Percentiles rank a stretch among this genome's conserved stretches.
These are phyloP conservation scores for Scheffersomyces quercinus DNA, from an alignment of 1,139 yeast genomes.

Conservation along the genomic window DNA sequence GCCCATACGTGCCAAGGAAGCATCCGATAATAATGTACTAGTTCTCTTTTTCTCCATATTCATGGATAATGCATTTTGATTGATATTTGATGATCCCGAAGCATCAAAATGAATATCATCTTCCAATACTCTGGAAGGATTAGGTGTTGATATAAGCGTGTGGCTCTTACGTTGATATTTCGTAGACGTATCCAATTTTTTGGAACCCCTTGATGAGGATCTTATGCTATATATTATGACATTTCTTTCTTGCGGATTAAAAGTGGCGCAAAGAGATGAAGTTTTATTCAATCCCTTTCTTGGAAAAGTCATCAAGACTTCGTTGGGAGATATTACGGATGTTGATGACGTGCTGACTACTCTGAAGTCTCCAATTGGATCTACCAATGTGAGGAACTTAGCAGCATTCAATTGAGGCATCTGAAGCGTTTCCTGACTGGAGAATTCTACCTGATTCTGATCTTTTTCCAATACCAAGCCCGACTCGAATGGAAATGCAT, in stretches of 20 bases:
- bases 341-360: slow-evolving; percentile 70
- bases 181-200: slow-evolving; percentile 9
- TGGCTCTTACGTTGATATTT: slow-evolving; percentile 25
- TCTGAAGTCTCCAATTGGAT: slow-evolving; percentile 70
- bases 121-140: slow-evolving; percentile 43
- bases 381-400: slow-evolving; percentile 61
- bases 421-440: slow-evolving; percentile 13
- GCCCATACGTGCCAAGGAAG: slow-evolving; percentile 66
- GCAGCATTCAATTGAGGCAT: slow-evolving; percentile 32
- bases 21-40: slow-evolving; percentile 54
- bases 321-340: slow-evolving; percentile 60
- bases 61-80: slow-evolving; percentile 26
- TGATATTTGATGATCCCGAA: slow-evolving; percentile 1
- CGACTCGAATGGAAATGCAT: slow-evolving; percentile 58
- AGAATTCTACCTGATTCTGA: slow-evolving; percentile 15
- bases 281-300: slow-evolving; percentile 29
- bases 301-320: slow-evolving; percentile 58
- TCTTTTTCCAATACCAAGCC: slow-evolving; percentile 66
- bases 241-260: slow-evolving; percentile 42
- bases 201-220: slow-evolving; percentile 30
- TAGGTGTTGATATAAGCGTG: slow-evolving; percentile 39
- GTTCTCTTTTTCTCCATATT: slow-evolving; percentile 55
- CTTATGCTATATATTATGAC: slow-evolving; percentile 54
- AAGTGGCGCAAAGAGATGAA: slow-evolving; percentile 53
- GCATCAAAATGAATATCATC: slow-evolving; percentile 32